A percentile compares a stretch with the other conserved stretches of the same genome.
phyloP scores from a whole-genome alignment of 2,329 filamentous ascomycete genomes.

The Pseudonectria foliicola region DNA sequence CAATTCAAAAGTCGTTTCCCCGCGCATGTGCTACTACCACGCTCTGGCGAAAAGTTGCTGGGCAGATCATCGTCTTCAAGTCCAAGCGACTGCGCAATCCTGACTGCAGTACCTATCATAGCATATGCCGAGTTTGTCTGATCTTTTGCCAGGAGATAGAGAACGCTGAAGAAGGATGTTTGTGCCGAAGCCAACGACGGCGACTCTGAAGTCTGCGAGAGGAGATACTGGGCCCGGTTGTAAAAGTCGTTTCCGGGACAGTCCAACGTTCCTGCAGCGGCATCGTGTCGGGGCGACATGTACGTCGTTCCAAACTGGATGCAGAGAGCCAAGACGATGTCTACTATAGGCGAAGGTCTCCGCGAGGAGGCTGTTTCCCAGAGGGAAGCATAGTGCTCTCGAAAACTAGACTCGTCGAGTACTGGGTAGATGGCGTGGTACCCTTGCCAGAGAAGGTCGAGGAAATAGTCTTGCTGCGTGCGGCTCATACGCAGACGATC shows the following conservation, averaged over 20 bases:
- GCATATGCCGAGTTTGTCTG: constrained; percentile 14
- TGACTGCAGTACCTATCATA: constrained; percentile 11
- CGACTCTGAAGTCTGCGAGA: constrained; percentile 34
- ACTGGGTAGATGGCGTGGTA: constrained; percentile 36
- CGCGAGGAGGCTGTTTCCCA: constrained; percentile 20
- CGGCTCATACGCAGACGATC: constrained; percentile 22
- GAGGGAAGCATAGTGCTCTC: constrained; percentile 16
- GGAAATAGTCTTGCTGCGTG: constrained; percentile 39
- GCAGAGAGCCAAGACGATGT: constrained; percentile 44
- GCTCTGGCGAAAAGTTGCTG: background rate
- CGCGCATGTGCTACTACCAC: background rate
- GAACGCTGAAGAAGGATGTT: constrained; percentile 35
- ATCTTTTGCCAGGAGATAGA: constrained; percentile 31
- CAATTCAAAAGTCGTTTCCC: constrained; percentile 13
- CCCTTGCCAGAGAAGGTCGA: constrained; percentile 41
- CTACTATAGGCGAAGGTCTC: constrained; percentile 41
- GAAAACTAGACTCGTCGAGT: constrained; percentile 15
- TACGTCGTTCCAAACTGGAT: constrained; percentile 38
- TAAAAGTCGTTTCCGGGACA: constrained; percentile 35
- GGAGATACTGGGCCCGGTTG: constrained; percentile 35
- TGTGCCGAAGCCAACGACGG: constrained; percentile 40
- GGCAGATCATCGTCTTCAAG: constrained; percentile 4
- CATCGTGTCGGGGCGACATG: constrained; percentile 7
- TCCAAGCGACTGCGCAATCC: constrained; percentile 13
- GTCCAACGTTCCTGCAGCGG: constrained; percentile 33